Evolutionary conservation across 139 green algal genomes (phyloP).

Genomic region (Desmodesmus armatus): DNA sequence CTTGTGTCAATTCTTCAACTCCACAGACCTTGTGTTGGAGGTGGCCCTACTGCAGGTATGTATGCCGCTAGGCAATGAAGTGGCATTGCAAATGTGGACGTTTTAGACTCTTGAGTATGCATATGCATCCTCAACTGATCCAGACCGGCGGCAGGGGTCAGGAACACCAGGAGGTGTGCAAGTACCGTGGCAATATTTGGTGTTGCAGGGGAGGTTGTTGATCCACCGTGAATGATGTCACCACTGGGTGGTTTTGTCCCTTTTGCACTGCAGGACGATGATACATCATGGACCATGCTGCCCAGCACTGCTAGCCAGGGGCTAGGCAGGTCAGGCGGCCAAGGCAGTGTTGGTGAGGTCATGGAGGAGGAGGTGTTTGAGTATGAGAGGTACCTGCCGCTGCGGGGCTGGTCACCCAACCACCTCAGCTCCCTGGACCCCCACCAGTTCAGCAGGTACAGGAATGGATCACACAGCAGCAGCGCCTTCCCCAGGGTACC

Average conservation of each 20-base stretch:
- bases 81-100: no score
- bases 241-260: no score
- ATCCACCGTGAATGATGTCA: no score
- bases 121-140: no score
- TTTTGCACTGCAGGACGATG: slow-evolving; percentile 53
- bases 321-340: no score
- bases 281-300: slow-evolving; percentile 58
- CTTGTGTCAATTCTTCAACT: slow-evolving; percentile 81
- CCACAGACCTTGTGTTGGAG: slow-evolving; percentile 73
- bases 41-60: slow-evolving; percentile 64
- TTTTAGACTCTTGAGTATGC: no score
- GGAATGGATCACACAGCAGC: slow-evolving; percentile 45
- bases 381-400: slow-evolving; percentile 83
- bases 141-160: no score
- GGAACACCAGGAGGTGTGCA: no score
- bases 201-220: no score
- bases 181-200: no score
- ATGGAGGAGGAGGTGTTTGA: slow-evolving; percentile 88
- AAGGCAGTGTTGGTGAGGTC: slow-evolving; percentile 37
- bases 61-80: no score
- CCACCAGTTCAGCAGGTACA: slow-evolving; percentile 62
- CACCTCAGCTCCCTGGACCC: slow-evolving; percentile 71
- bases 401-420: slow-evolving; percentile 62
- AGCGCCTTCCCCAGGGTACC: slow-evolving; percentile 57
- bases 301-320: slow-evolving; percentile 13